These are phyloP conservation scores for Eucalyptus cladocalyx DNA, from an alignment of 345 rosid species.

Conservation along the genomic window DNA sequence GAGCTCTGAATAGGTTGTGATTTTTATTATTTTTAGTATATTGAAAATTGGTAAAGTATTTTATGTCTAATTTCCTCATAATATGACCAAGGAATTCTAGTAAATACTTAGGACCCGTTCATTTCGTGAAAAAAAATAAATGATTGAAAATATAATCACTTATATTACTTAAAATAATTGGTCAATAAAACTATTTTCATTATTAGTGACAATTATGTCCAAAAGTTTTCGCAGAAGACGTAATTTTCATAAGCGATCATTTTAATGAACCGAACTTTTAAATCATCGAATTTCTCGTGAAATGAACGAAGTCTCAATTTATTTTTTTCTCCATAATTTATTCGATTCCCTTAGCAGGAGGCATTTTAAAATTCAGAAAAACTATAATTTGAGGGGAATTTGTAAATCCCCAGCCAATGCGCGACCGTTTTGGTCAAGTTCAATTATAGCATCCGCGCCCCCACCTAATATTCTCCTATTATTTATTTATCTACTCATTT, in stretches of 20 bases:
- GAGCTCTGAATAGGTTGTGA: not conserved
- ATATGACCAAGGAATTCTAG: not conserved
- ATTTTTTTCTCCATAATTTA: too few species aligned
- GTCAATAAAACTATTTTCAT: too few species aligned
- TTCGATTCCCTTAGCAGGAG: not conserved
- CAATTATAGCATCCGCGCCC: not conserved
- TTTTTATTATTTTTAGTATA: not conserved
- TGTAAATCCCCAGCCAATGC: too few species aligned
- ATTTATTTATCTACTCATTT: not conserved
- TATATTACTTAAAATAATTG: too few species aligned
- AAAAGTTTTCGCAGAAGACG: rapidly evolving
- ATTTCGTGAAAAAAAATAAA: too few species aligned
- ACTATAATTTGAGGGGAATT: too few species aligned
- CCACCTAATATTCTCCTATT: not conserved
- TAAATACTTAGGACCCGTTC: too few species aligned
- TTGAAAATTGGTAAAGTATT: not conserved
- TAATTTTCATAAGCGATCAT: too few species aligned
- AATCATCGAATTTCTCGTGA: rapidly evolving
- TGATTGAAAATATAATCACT: too few species aligned
- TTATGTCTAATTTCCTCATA: not conserved
- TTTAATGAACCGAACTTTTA: too few species aligned
- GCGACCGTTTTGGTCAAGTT: not conserved
- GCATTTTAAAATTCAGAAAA: not conserved
- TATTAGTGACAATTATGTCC: rapidly evolving
- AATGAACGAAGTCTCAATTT: not conserved